Base-by-base conservation (phyloP, 75 land plant genomes). In the Pinus albicaulis region DNA sequence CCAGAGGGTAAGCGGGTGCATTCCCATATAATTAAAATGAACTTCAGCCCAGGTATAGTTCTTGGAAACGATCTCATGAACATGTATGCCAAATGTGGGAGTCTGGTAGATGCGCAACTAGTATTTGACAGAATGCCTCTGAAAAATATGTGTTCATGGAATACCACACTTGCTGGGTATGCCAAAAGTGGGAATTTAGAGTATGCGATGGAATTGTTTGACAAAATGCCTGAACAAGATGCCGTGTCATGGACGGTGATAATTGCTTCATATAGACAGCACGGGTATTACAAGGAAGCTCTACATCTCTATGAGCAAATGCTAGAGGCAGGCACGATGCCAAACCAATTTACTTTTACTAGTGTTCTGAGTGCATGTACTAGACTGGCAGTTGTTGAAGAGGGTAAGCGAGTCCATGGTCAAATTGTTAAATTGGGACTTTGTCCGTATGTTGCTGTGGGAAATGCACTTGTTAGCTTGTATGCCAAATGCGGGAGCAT, bases 401-500 rank as follows among this genome's bases (percentile, higher is more conserved):
- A 72, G 17, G 89, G 91, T 1, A 83, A 82, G 70, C 80, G 79
- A 78, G 75, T 89, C 61, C 86, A 85, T 73, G 86, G 80, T 7
- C 63, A 82, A 36, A 82, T 82, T 36, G 23, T 82, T 65, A 68
- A 83, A 59, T 23, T 31, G 1, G 83, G 79, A 31, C 68, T 89
- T 58, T 78, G 66, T 55, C 77, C 71, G 7, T 85, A 86, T 75
- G 77, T 52, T 22, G 83, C 81, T 17, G 77, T 89, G 55, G 81
- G 82, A 75, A 84, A 84, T 65, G 78, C 86, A 16, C 71, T 88
- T 44, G 78, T 76, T 23, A 88, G 87, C 69, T 79, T 91, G 91
- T 91, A 91, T 78, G 89, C 82, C 16, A 89, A 89, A 76, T 91
- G 93, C 73, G 91, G 89, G 16, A 75, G 80, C 60, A 66, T 84